phyloP scores from a whole-genome alignment of 495 filamentous ascomycete genomes.

The Daldinia childiae region DNA sequence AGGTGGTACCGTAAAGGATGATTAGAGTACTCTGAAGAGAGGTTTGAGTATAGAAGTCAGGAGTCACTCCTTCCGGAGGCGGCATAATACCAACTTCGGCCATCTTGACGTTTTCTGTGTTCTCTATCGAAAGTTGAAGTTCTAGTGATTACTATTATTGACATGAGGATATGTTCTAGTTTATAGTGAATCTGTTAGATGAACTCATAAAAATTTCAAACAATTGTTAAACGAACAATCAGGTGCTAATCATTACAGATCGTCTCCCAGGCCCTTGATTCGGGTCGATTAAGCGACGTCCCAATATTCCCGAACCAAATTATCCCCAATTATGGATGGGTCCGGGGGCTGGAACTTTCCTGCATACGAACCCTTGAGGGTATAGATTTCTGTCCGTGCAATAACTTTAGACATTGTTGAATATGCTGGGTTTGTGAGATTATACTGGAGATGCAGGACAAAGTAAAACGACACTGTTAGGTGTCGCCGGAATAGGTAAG shows the following conservation, averaged over 20 bases:
- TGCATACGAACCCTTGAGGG: not conserved
- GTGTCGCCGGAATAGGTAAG: no score
- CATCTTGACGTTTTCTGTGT: not conserved
- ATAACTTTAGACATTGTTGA: not conserved
- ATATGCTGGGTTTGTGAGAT: no score
- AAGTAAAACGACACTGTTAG: no score
- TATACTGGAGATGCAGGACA: no score
- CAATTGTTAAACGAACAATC: not conserved
- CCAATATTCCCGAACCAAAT: not conserved
- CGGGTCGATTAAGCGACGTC: not conserved
- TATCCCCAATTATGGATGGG: not conserved
- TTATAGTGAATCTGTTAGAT: not conserved
- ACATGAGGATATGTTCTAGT: not conserved
- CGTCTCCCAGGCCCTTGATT: not conserved
- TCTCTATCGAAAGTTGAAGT: not conserved
- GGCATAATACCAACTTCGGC: slow-evolving; percentile 15
- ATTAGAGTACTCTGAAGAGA: slow-evolving; percentile 1
- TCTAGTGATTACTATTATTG: no score
- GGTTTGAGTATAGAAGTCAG: slow-evolving; percentile 13
- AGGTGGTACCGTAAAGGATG: slow-evolving; percentile 1
- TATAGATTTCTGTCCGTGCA: not conserved
- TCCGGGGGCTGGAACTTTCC: not conserved
- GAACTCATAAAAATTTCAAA: not conserved
- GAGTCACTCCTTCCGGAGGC: slow-evolving; percentile 12
- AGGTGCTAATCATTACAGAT: not conserved